Conservation (phyloP, 1,284 basidiomycete species). For the Caloboletus firmus region DNA sequence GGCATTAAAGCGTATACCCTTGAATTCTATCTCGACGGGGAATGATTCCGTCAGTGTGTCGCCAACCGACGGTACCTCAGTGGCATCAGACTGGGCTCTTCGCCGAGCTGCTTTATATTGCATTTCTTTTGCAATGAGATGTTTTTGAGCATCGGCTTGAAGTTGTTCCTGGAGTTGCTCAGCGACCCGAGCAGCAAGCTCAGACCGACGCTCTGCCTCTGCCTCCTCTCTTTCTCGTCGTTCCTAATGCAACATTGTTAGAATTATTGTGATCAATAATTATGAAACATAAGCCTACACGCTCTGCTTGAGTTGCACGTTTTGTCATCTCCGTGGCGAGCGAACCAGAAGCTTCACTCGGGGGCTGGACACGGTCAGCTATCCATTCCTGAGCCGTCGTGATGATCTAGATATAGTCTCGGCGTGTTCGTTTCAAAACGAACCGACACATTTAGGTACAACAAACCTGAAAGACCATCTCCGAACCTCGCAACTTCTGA, state of each 20-base stretch:
- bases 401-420: slow-evolving; percentile 48
- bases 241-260: slow-evolving; percentile 17
- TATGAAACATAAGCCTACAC: slow-evolving; percentile 38
- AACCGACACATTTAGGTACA: not conserved
- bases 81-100: slow-evolving; percentile 65
- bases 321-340: slow-evolving; percentile 73
- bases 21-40: slow-evolving; percentile 52
- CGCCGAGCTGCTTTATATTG: slow-evolving; percentile 53
- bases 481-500: slow-evolving; percentile 58
- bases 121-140: slow-evolving; percentile 52
- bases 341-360: slow-evolving; percentile 60
- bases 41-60: slow-evolving; percentile 66
- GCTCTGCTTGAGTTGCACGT: slow-evolving; percentile 64
- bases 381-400: slow-evolving; percentile 73
- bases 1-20: slow-evolving; percentile 56
- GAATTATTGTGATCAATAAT: not conserved
- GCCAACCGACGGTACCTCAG: slow-evolving; percentile 53
- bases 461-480: slow-evolving; percentile 72
- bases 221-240: slow-evolving; percentile 44
- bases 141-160: slow-evolving; percentile 55
- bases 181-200: slow-evolving; percentile 48
- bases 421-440: slow-evolving; percentile 1
- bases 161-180: slow-evolving; percentile 64
- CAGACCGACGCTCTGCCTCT: slow-evolving; percentile 52
- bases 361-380: slow-evolving; percentile 52